These are phyloP conservation scores for Kentomonas sorsogonicus DNA, from an alignment of 208 protist genomes.

Conservation along the genomic window DNA sequence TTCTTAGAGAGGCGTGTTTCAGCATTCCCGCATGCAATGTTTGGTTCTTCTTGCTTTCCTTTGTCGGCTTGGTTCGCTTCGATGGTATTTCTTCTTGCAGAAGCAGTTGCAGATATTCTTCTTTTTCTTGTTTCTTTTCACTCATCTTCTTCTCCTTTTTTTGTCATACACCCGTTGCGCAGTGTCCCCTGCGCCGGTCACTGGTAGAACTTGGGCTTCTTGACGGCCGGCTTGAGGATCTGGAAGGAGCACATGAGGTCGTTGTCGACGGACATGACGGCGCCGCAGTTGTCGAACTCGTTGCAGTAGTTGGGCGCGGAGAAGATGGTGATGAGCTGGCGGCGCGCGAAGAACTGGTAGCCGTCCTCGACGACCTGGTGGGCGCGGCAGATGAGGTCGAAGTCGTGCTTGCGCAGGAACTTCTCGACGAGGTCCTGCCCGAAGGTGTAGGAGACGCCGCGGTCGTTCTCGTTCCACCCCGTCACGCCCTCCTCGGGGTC, in stretches of 20 bases:
- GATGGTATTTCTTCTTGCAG: too few species aligned
- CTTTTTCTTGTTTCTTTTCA: constrained; percentile 5
- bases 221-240: constrained; percentile 91
- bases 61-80: too few species aligned
- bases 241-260: constrained; percentile 99
- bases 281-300: constrained; percentile 98
- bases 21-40: too few species aligned
- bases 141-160: neutral
- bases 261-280: constrained; percentile 98
- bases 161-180: too few species aligned
- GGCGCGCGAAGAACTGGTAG: constrained; percentile 96
- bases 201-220: constrained; percentile 86
- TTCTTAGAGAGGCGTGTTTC: too few species aligned
- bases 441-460: constrained; percentile 91
- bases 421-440: constrained; percentile 90
- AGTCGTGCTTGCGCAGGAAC: constrained; percentile 95
- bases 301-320: constrained; percentile 99
- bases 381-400: constrained; percentile 95
- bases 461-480: constrained; percentile 91
- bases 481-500: constrained; percentile 96
- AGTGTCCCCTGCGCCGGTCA: too few species aligned
- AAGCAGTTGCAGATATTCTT: neutral
- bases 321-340: constrained; percentile 96
- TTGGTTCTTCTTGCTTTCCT: too few species aligned
- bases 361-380: constrained; percentile 96